Percentiles rank a stretch among this genome's conserved stretches.
These are phyloP conservation scores for Lipomyces orientalis DNA, from an alignment of 805 yeast genomes.

Conservation along the genomic window DNA sequence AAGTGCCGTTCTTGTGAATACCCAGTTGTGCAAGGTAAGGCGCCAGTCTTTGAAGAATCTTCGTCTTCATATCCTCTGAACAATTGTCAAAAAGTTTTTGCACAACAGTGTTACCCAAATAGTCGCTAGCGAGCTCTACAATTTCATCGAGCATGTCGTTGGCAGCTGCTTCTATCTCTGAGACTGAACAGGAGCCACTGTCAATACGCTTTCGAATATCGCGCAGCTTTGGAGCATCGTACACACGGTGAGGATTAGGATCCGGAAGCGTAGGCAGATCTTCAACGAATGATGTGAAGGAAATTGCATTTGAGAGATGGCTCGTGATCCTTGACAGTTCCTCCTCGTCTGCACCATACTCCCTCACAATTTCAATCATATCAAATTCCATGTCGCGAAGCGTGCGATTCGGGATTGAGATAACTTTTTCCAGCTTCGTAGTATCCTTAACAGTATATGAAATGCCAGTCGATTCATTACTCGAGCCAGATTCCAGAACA, in stretches of 20 bases:
- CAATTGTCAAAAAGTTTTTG: slow-evolving; percentile 84
- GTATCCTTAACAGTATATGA: slow-evolving; percentile 32
- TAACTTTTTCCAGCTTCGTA: slow-evolving; percentile 21
- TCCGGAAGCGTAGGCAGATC: slow-evolving; percentile 70
- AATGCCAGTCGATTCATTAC: slow-evolving; percentile 20
- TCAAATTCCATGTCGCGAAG: slow-evolving; percentile 43
- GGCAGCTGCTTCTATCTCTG: slow-evolving; percentile 81
- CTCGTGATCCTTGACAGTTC: slow-evolving; percentile 42
- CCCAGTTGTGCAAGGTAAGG: slow-evolving; percentile 90
- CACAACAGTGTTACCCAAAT: slow-evolving; percentile 92
- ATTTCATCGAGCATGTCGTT: slow-evolving; percentile 84
- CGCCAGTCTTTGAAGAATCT: slow-evolving; percentile 77
- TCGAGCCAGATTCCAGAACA: not conserved
- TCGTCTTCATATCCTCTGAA: slow-evolving; percentile 71
- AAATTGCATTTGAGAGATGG: slow-evolving; percentile 44
- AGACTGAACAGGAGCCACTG: slow-evolving; percentile 55
- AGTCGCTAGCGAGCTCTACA: slow-evolving; percentile 90
- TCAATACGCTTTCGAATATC: slow-evolving; percentile 82
- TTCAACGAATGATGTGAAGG: slow-evolving; percentile 37
- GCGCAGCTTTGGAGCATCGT: slow-evolving; percentile 85
- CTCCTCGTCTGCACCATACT: slow-evolving; percentile 46
- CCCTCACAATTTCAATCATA: slow-evolving; percentile 42
- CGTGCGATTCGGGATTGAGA: slow-evolving; percentile 37
- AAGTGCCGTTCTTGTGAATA: slow-evolving; percentile 96
- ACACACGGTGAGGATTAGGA: slow-evolving; percentile 67